Base-by-base conservation (phyloP, 2,329 filamentous ascomycete species). In the Apiospora sp. region DNA sequence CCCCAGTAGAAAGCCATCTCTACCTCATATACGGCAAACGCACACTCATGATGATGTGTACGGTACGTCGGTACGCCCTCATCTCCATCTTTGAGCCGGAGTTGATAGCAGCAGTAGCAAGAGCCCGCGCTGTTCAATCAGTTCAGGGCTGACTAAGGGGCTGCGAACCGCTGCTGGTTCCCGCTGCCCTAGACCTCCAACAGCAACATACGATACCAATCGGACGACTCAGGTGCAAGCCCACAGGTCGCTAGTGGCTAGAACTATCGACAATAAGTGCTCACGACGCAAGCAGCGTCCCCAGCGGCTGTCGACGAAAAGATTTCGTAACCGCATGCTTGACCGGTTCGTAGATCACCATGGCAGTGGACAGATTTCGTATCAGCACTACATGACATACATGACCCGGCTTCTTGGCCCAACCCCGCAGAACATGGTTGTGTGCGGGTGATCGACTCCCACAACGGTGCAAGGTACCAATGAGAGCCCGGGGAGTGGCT, bases 221-320 rank as follows among this genome's bases (percentile, higher is more conserved):
- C 58, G 8, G 34, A 12, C 58, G 30, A 64, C 58, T 22, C 22
- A 64, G 58, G 3, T 41, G 13, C 6, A 13, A 64, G 14, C 7
- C 58, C 22, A 24, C 19, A n/a, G 34, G n/a, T 7, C 22, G 19
- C 24, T 14, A 51, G 46, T 49, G 46, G n/a, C n/a, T 24, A 27
- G 14, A 6, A 64, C 58, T 64, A 64, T 64, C 34, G 58, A 64
- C 54, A 13, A 41, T 64, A 41, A 64, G 34, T 64, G 58, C 58
- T n/a, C 58, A 14, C 30, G 34, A 49, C 19, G 46, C 46, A 49
- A 49, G 46, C 46, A 22, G 58, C 58, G 58, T 64, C n/a, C 34
- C 30, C 10, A 13, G 58, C 58, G 34, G 58, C 22, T 41, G 58
- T 41, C 34, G 19, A 41, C n/a, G 34, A 64, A 64, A 14, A 64